phyloP scores from a whole-genome alignment of 2,329 filamentous ascomycete genomes.

The Periconia sp. region DNA sequence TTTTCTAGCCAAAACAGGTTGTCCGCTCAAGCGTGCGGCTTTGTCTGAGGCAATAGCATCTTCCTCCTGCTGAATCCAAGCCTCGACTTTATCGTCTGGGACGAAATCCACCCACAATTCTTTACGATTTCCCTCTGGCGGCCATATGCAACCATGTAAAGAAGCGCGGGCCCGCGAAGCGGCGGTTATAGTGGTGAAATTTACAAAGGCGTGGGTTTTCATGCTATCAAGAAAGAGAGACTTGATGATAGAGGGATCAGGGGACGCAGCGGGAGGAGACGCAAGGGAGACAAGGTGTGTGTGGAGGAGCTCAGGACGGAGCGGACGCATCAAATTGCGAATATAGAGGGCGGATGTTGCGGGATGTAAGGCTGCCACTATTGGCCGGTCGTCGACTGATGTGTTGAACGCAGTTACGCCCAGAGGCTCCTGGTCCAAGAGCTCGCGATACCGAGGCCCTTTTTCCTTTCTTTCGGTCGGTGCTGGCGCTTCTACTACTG shows the following conservation, averaged over 20 bases:
- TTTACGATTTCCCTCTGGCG: conserved; percentile 81
- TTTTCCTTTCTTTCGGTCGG: conserved; percentile 32
- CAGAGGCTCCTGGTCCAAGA: conserved; percentile 19
- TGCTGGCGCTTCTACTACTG: not conserved
- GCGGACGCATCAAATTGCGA: conserved; percentile 83
- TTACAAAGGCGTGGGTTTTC: conserved; percentile 82
- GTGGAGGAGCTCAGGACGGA: conserved; percentile 68
- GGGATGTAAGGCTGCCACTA: conserved; percentile 44
- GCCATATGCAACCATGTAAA: conserved; percentile 81
- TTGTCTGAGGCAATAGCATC: conserved; percentile 32
- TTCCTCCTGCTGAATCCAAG: conserved; percentile 66
- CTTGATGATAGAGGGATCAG: conserved; percentile 59
- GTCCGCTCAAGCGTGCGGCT: conserved; percentile 23
- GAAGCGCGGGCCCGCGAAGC: conserved; percentile 75
- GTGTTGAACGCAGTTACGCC: conserved; percentile 14
- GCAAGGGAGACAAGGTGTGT: conserved; percentile 72
- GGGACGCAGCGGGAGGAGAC: conserved; percentile 54
- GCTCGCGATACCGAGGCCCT: conserved; percentile 35
- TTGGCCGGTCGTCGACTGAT: conserved; percentile 31
- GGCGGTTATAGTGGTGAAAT: conserved; percentile 68
- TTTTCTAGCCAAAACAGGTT: conserved; percentile 21
- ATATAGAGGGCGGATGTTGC: conserved; percentile 69
- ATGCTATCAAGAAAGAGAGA: conserved; percentile 81
- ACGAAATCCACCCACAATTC: conserved; percentile 88
- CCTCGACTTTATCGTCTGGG: conserved; percentile 69